Evolutionary conservation across 2,329 filamentous ascomycete species (phyloP), one percentile per base, ranked within the genome.

Genomic region (Calonectria hongkongensis): DNA sequence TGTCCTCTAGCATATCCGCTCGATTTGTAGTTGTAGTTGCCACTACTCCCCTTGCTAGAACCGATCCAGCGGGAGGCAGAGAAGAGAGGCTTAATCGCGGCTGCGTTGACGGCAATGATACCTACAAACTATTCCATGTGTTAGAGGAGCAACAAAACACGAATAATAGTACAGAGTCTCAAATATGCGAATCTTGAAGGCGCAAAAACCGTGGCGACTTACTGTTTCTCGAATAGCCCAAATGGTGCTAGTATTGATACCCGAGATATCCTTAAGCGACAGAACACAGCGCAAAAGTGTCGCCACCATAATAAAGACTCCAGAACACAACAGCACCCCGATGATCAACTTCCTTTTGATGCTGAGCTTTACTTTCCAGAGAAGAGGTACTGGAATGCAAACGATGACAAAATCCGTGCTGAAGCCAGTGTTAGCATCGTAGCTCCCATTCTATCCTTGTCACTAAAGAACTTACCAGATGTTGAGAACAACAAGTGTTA

Each of bases 181-280:
- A 10, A 3, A 36, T 36, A 3, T 36, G 2, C 12, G 7, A 36
- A 36, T 36, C 8, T 36, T 36, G 33, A 36, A 6, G 6, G 28
- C 13, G 33, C n/a, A 21, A 18, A 10, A 8, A 27, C 9, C 25
- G 9, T 18, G 15, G 15, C 2, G 43, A 47, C 77, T 50, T 77
- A 85, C 83, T 3, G 84, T 86, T 76, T 87, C 86, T 54, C 86
- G 81, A 18, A 86, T 85, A 15, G 83, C 84, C 85, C 85, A 87
- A 25, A 86, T 85, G 0, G 84, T 85, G 28, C 82, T 83, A 2
- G 80, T 74, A 70, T 85, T 85, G 76, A 86, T 84, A 18, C 80
- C 81, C 21, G 83, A 58, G 45, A 85, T 82, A 30, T 82, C 78
- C 30, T 79, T 73, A 0, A 87, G 78, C 15, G 83, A 85, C 5